Evolutionary conservation across 805 yeast genomes (phyloP), one percentile per base, ranked within the genome.

Genomic region (Saccharomycopsis oosterbeekiorum): DNA sequence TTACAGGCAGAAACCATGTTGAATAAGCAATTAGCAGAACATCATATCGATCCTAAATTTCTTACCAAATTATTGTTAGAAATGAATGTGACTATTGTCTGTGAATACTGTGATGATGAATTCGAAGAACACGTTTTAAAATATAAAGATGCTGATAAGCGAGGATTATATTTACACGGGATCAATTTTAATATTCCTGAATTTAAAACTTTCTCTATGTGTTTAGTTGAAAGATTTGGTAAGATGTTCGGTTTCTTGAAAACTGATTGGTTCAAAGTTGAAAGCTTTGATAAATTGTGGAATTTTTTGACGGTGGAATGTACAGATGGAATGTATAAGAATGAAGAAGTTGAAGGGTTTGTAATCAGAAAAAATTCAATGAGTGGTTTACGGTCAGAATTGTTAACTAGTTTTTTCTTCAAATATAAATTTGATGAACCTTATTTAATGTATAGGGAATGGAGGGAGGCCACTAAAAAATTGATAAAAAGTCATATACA

Each of bases 371-470:
- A 63, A 6, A 39, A 21, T 36, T 21, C 53, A 1, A 47, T 11
- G 34, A 37, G 6, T 17, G 63, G 56, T 34, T 64, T 56, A 0
- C 62, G 63, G 24, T 62, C 65, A 0, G 42, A 60, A 1, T 64
- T 63, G 1, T 37, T 51, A 4, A 61, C 37, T 12, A 88, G 85
- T 65, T 90, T 80, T 68, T 89, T 93, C 72, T 94, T 91, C 82
- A 94, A 94, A 73, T 94, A 77, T 75, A 94, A 94, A 72, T 94
- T 94, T 71, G 96, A 91, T 66, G 96, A 94, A 73, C 99, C 99
- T 0, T 94, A 94, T 70, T 74, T 91, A 55, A 80, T 94, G 80
- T 94, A 91, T 71, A 79, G 99, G 62, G 89, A 88, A 67, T 84
- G 96, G 82, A 80, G 99, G 66, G 98, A 94, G 68, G 88, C 84